Conservation (phyloP, 2,329 filamentous ascomycete species). For the Tolypocladium ophioglossoides region DNA sequence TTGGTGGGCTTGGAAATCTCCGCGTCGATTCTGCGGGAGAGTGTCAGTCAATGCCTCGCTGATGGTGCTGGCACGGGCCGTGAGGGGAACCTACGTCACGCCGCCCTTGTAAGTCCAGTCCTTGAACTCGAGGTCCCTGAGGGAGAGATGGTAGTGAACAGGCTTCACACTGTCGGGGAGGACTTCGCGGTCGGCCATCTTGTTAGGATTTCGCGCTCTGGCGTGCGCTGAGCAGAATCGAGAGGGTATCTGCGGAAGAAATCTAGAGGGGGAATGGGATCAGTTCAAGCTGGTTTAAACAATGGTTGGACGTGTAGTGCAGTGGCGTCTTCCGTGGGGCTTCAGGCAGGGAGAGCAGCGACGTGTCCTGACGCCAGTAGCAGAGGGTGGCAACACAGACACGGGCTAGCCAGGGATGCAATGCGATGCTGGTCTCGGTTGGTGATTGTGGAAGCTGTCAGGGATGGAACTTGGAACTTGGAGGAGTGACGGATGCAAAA, state of each 20-base stretch:
- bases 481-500: not conserved
- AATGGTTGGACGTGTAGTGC: not conserved
- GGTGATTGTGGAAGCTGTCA: not conserved
- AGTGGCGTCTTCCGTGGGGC: not conserved
- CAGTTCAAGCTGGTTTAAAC: not conserved
- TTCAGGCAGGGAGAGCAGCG: not conserved
- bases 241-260: constrained; percentile 14
- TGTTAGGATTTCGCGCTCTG: constrained; percentile 20
- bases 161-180: constrained; percentile 63
- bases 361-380: not conserved
- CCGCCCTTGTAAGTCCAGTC: constrained; percentile 71
- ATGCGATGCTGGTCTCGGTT: not conserved
- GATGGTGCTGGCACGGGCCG: not conserved
- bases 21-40: constrained; percentile 53
- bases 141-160: constrained; percentile 71
- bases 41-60: not conserved
- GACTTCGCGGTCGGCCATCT: constrained; percentile 50
- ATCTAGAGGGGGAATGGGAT: constrained; percentile 1
- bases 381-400: not conserved
- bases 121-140: constrained; percentile 70
- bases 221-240: constrained; percentile 26
- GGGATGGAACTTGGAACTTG: not conserved
- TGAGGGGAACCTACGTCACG: constrained; percentile 39
- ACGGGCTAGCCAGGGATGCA: not conserved
- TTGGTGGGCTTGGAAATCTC: constrained; percentile 62